These are phyloP conservation scores for Cytospora schulzeri DNA, from an alignment of 2,329 filamentous ascomycete genomes.

Conservation along the genomic window DNA sequence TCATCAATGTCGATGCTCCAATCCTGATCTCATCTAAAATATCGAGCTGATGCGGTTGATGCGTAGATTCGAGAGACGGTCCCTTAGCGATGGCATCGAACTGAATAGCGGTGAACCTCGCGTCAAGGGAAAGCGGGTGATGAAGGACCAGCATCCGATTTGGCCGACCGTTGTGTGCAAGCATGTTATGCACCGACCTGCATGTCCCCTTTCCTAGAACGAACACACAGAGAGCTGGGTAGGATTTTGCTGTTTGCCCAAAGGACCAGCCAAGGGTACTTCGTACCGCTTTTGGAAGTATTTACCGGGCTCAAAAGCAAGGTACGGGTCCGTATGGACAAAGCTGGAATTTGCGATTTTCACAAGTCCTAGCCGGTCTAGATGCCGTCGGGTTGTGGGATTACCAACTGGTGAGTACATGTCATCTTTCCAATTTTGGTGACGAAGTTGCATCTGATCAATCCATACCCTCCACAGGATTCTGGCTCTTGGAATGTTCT, in stretches of 20 bases:
- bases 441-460: not conserved
- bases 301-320: constrained; percentile 1
- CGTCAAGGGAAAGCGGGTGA: constrained; percentile 4
- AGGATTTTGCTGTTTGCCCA: not conserved
- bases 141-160: constrained; percentile 17
- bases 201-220: not conserved
- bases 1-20: not conserved
- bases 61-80: not conserved
- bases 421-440: not conserved
- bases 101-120: constrained; percentile 22
- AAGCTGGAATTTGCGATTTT: not conserved
- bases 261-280: not conserved
- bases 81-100: constrained; percentile 10
- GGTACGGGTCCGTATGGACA: not conserved
- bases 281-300: not conserved
- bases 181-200: not conserved
- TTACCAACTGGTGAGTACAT: not conserved
- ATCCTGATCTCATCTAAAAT: constrained; percentile 1
- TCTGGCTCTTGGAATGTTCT: not conserved
- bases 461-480: not conserved
- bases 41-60: not conserved
- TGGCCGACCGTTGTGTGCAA: constrained; percentile 10
- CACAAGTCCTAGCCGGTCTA: not conserved
- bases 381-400: not conserved
- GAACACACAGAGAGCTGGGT: not conserved